Evolutionary conservation across 177 flowering plant genomes (phyloP), one percentile per base, ranked within the genome.

Genomic region (Vitis hybrid): DNA sequence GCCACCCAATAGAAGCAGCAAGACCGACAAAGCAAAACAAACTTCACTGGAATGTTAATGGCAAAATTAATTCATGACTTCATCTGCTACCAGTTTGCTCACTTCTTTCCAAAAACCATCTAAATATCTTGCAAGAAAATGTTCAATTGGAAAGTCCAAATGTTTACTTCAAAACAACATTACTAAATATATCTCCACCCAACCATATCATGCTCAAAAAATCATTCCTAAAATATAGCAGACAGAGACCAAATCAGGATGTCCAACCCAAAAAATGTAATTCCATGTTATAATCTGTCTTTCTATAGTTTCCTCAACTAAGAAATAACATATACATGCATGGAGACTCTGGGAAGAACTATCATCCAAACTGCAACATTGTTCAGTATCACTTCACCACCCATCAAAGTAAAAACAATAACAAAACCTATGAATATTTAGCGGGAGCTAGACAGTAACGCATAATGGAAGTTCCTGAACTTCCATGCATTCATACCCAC

Each of bases 81-180:
- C 11, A 53, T 39, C 13, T 33, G 29, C 66, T 11, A 31, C 61
- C 18, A 18, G 39, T 51, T 51, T 31, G 51, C 18, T 11, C 60
- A 26, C 67, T 31, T 71, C 26, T 70, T 16, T 65, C 59, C 51
- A 15, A 1, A 50, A 31, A 56, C 63, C 56, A n/a, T 65, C 63
- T 5, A 29, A 39, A 29, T 29, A 26, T 71, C 63, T 56, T 56
- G 56, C 4, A 19, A 64, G 14, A 9, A 55, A 7, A 21, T 2
- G 1, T 45, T 45, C 6, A 56, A 59, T 59, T 11, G 26, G 22
- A 67, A 14, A 13, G 39, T n/a, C 52, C 0, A 12, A 14, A 49
- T 19, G 7, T 68, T 26, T 18, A 56, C 45, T 7, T 69, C 11
- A 53, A 65, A 60, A 60, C 65, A 45, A 50, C 11, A 10, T 1